These are phyloP conservation scores for Hypoxylon lenormandii DNA, from an alignment of 495 filamentous ascomycete species.

Conservation along the genomic window DNA sequence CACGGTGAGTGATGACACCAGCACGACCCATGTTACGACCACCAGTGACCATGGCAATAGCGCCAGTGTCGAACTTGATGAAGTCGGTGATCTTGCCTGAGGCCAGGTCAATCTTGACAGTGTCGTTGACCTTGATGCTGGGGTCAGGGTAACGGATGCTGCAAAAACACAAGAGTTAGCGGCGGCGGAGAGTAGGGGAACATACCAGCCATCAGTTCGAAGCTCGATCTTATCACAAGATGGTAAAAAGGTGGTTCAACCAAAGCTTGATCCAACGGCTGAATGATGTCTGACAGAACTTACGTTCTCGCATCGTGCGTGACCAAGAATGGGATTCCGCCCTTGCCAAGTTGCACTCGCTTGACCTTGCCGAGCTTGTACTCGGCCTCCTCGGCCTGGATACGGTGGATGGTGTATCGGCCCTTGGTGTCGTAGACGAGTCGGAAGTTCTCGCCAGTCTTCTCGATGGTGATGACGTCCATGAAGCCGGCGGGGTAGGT, in stretches of 20 bases:
- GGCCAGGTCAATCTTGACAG: slow-evolving; percentile 96
- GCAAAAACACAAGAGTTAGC: slow-evolving; percentile 56
- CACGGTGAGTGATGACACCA: slow-evolving; percentile 99
- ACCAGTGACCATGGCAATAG: slow-evolving; percentile 96
- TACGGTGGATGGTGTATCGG: slow-evolving; percentile 99
- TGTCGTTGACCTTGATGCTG: slow-evolving; percentile 98
- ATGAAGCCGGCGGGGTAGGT: slow-evolving; percentile 99
- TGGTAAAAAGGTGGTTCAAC: slow-evolving; percentile 66
- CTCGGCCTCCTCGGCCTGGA: slow-evolving; percentile 95
- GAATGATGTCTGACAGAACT: slow-evolving; percentile 94
- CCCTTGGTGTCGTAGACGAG: slow-evolving; percentile 99
- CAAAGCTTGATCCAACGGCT: slow-evolving; percentile 99
- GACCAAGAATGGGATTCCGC: slow-evolving; percentile 99
- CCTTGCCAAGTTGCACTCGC: slow-evolving; percentile 97
- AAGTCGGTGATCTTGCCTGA: slow-evolving; percentile 97
- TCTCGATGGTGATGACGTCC: slow-evolving; percentile 99
- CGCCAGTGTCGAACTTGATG: slow-evolving; percentile 96
- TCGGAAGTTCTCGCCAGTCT: slow-evolving; percentile 99
- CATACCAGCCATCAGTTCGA: slow-evolving; percentile 63
- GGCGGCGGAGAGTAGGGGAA: slow-evolving; percentile 45
- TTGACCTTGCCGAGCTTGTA: slow-evolving; percentile 99
- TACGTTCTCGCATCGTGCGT: slow-evolving; percentile 99
- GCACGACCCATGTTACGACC: slow-evolving; percentile 99
- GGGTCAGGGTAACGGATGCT: slow-evolving; percentile 99
- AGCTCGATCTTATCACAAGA: slow-evolving; percentile 49